These are phyloP conservation scores for Mucor plumbeus DNA, from an alignment of 371 early-diverging fungal species.

Conservation along the genomic window DNA sequence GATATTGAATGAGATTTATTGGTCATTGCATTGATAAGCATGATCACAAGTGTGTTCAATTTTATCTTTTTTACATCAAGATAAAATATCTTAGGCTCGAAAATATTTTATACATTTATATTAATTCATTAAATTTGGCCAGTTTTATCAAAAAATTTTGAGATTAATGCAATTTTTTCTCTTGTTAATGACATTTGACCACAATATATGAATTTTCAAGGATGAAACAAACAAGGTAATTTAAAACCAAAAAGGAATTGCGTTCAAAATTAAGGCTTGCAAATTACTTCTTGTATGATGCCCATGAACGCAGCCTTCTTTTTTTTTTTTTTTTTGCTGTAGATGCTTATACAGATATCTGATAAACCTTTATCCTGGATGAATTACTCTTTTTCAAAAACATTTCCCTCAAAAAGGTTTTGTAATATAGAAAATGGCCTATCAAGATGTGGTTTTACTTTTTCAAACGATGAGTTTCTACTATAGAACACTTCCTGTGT, in stretches of 20 bases:
- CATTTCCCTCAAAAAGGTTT: no score
- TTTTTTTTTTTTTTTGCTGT: not conserved
- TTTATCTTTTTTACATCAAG: not conserved
- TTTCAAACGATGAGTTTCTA: not conserved
- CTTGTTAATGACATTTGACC: no score
- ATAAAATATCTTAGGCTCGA: not conserved
- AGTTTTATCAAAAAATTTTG: no score
- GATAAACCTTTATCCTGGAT: conserved; percentile 2
- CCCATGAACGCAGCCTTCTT: not conserved
- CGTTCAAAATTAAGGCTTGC: no score
- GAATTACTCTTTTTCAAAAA: not conserved
- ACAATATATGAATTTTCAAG: not conserved
- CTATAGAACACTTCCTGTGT: no score
- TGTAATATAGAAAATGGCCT: not conserved
- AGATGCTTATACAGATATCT: no score
- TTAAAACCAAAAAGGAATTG: no score
- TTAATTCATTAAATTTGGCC: no score
- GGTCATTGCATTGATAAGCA: not conserved
- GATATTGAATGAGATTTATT: not conserved
- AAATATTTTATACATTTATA: no score
- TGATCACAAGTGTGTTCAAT: not conserved
- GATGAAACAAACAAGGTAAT: not conserved
- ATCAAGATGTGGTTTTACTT: not conserved
- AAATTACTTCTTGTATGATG: not conserved
- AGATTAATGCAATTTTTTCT: no score